A percentile compares a stretch with the other conserved stretches of the same genome.
Evolutionary conservation across 306 rosid genomes (phyloP).

Genomic region (Pueraria montana): DNA sequence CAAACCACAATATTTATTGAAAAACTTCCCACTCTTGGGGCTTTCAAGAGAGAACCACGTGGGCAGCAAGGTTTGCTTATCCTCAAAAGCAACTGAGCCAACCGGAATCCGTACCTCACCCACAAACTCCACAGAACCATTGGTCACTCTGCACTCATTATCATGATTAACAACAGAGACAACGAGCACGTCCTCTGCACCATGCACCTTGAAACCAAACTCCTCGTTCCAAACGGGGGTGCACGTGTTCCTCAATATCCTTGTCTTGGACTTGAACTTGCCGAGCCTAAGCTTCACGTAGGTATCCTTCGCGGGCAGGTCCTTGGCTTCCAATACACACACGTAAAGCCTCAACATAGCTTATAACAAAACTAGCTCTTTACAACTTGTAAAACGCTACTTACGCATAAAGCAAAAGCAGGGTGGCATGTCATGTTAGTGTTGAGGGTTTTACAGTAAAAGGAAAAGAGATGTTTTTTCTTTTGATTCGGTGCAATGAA

Average conservation of each 20-base stretch:
- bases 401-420: constrained; percentile 33
- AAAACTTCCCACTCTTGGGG: constrained; percentile 58
- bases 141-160: constrained; percentile 50
- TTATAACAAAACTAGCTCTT: background rate
- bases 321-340: constrained; percentile 76
- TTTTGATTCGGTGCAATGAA: constrained; percentile 28
- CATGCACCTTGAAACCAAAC: constrained; percentile 71
- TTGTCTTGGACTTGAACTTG: constrained; percentile 70
- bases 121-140: constrained; percentile 54
- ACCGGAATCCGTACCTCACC: constrained; percentile 74
- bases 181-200: constrained; percentile 62
- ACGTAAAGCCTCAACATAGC: constrained; percentile 67
- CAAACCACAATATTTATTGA: constrained; percentile 73
- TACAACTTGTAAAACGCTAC: background rate
- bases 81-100: constrained; percentile 58
- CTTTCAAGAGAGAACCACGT: constrained; percentile 74
- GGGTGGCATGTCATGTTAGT: background rate
- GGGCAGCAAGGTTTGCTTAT: constrained; percentile 66
- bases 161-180: constrained; percentile 54
- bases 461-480: constrained; percentile 15
- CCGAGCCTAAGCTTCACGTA: constrained; percentile 78
- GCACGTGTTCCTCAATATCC: constrained; percentile 54
- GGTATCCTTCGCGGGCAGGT: constrained; percentile 59
- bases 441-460: too few species aligned
- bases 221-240: constrained; percentile 81